Evolutionary conservation across 257 asterid genomes (phyloP).

Genomic region (Anisodus acutangulus): DNA sequence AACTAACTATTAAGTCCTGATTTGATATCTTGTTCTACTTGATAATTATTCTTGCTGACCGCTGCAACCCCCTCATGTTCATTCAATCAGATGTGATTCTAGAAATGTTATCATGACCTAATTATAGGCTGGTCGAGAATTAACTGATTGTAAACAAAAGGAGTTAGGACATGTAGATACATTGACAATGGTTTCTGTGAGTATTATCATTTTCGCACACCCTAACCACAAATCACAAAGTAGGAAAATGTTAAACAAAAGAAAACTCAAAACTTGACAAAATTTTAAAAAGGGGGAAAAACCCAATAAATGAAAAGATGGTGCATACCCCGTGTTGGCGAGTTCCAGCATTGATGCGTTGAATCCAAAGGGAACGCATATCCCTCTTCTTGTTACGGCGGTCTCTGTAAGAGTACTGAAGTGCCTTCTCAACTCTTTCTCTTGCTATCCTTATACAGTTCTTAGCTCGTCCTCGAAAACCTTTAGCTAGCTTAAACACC

Average conservation of each 20-base stretch:
- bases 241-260: no score
- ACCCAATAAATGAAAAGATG: no score
- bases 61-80: background rate
- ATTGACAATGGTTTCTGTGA: slow-evolving; percentile 14
- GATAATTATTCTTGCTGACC: background rate
- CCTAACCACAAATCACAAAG: no score
- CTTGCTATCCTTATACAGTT: slow-evolving; percentile 79
- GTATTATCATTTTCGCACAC: background rate
- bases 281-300: background rate
- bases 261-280: background rate
- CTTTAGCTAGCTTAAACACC: slow-evolving; percentile 76
- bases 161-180: background rate
- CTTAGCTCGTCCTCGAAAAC: slow-evolving; percentile 82
- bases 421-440: slow-evolving; percentile 78
- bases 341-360: slow-evolving; percentile 91
- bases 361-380: slow-evolving; percentile 93
- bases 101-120: background rate
- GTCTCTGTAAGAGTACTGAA: slow-evolving; percentile 75
- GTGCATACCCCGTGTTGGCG: slow-evolving; percentile 72
- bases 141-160: background rate
- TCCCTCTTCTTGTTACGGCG: slow-evolving; percentile 82
- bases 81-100: background rate
- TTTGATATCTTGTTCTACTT: background rate
- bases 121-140: background rate
- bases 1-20: background rate